These are phyloP conservation scores for Nakaseomyces uthaithaninus DNA, from an alignment of 1,139 yeast species.

Conservation along the genomic window DNA sequence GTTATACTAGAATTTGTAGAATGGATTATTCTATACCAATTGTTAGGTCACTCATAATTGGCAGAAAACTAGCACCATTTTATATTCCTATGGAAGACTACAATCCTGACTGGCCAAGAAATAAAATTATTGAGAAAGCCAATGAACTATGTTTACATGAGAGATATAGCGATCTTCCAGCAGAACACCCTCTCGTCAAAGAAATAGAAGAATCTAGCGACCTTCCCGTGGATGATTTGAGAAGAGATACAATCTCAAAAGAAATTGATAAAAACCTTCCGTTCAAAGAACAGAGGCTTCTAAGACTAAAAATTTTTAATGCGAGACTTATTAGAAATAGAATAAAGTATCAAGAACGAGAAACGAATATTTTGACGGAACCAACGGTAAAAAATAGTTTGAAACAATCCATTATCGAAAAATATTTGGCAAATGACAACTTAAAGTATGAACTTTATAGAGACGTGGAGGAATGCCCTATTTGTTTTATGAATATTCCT, in stretches of 20 bases:
- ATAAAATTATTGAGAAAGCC: slow-evolving; percentile 43
- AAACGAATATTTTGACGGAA: slow-evolving; percentile 34
- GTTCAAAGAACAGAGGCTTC: slow-evolving; percentile 37
- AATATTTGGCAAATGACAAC: slow-evolving; percentile 36
- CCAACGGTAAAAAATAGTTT: not conserved
- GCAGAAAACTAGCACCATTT: slow-evolving; percentile 76
- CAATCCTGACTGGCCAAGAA: slow-evolving; percentile 59
- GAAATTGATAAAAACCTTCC: slow-evolving; percentile 43
- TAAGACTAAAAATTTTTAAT: slow-evolving; percentile 45
- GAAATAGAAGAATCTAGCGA: slow-evolving; percentile 38
- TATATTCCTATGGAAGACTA: slow-evolving; percentile 77
- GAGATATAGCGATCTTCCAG: slow-evolving; percentile 36
- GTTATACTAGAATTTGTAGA: slow-evolving; percentile 61
- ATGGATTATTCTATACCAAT: slow-evolving; percentile 61
- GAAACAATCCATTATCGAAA: slow-evolving; percentile 7
- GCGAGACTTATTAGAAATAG: slow-evolving; percentile 35
- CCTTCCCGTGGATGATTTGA: slow-evolving; percentile 40
- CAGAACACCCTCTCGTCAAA: not conserved
- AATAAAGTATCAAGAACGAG: slow-evolving; percentile 43
- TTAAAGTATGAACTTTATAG: slow-evolving; percentile 48
- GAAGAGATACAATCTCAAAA: slow-evolving; percentile 24
- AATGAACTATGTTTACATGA: slow-evolving; percentile 48
- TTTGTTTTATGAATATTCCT: slow-evolving; percentile 85
- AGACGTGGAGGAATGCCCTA: slow-evolving; percentile 78
- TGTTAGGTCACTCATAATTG: slow-evolving; percentile 55